A percentile compares a stretch with the other conserved stretches of the same genome.
These are phyloP conservation scores for Lactarius akahatsu DNA, from an alignment of 768 basidiomycete species.

Conservation along the genomic window DNA sequence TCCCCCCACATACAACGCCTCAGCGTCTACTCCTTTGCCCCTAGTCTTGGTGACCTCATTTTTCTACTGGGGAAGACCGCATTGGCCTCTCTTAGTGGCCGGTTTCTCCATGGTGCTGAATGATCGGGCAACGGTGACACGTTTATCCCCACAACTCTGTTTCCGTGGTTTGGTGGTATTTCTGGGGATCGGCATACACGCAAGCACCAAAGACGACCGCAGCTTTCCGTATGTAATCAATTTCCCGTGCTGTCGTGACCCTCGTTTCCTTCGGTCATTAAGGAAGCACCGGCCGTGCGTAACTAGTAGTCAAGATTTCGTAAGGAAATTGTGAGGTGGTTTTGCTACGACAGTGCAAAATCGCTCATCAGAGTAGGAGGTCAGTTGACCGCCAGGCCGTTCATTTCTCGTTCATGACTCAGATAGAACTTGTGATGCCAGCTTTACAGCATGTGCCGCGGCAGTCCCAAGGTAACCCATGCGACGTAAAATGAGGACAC, in stretches of 20 bases:
- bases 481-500: conserved; percentile 1
- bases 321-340: conserved; percentile 1
- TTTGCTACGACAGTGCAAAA: background rate
- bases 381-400: background rate
- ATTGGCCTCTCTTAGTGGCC: background rate
- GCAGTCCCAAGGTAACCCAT: background rate
- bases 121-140: background rate
- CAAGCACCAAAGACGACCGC: background rate
- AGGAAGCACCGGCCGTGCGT: background rate
- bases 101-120: background rate
- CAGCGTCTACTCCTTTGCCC: background rate
- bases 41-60: background rate
- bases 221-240: background rate
- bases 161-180: background rate
- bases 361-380: background rate
- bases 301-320: background rate
- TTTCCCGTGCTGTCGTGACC: background rate
- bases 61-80: background rate
- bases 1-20: background rate
- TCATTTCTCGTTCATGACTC: background rate
- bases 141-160: background rate
- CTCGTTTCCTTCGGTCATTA: background rate
- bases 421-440: conserved; percentile 3
- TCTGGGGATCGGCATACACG: background rate
- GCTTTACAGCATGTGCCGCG: background rate